Conservation (phyloP, 345 rosid genomes). For the Citrus cavaleriei region DNA sequence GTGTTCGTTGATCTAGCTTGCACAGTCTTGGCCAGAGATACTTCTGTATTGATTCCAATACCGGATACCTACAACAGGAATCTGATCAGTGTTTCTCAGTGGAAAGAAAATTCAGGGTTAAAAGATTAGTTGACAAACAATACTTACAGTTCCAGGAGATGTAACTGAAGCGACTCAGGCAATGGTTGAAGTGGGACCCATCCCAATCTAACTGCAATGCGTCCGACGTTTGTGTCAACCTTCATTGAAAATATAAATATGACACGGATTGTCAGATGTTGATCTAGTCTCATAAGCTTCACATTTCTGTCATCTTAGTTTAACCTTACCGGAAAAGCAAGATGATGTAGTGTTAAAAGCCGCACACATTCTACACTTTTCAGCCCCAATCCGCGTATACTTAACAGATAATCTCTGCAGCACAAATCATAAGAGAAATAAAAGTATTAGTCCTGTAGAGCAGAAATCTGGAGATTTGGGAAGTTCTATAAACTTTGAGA, state of each 20-base stretch:
- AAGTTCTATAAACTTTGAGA: constrained; percentile 8
- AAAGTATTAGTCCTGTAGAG: neutral
- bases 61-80: constrained; percentile 60
- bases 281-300: constrained; percentile 7
- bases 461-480: neutral
- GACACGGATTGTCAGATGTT: constrained; percentile 3
- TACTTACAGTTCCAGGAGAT: constrained; percentile 86
- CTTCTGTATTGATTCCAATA: constrained; percentile 85
- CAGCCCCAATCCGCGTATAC: constrained; percentile 78
- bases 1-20: constrained; percentile 80
- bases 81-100: constrained; percentile 21
- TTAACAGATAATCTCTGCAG: constrained; percentile 79
- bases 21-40: constrained; percentile 97
- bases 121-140: constrained; percentile 7
- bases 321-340: constrained; percentile 86
- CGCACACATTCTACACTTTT: constrained; percentile 97
- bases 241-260: constrained; percentile 27
- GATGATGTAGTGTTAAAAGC: constrained; percentile 85
- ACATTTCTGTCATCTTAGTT: constrained; percentile 12
- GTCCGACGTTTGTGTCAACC: constrained; percentile 98
- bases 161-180: constrained; percentile 90
- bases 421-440: constrained; percentile 16
- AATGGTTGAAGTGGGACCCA: constrained; percentile 97
- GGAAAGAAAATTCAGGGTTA: neutral
- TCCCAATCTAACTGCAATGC: constrained; percentile 93